Evolutionary conservation across 495 filamentous ascomycete genomes (phyloP).

Genomic region (Penicillium fimorum): DNA sequence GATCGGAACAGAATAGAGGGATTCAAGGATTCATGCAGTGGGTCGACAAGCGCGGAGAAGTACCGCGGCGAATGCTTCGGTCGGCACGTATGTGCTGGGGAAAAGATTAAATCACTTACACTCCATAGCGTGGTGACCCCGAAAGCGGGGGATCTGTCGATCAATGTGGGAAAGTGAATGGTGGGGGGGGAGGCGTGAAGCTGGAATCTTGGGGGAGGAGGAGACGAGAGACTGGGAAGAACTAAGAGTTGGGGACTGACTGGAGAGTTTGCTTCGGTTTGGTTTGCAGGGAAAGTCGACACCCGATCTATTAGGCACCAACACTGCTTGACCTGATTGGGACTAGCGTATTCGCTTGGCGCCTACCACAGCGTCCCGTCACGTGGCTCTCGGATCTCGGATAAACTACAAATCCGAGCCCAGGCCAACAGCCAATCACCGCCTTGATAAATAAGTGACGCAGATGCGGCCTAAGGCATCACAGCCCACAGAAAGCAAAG

Average conservation of each 20-base stretch:
- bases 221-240: slow-evolving; percentile 24
- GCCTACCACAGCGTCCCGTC: slow-evolving; percentile 13
- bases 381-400: slow-evolving; percentile 15
- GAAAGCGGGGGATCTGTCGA: slow-evolving; percentile 30
- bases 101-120: slow-evolving; percentile 44
- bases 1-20: slow-evolving; percentile 14
- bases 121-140: slow-evolving; percentile 55
- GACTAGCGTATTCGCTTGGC: slow-evolving; percentile 32
- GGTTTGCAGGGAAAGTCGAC: slow-evolving; percentile 30
- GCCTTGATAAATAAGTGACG: slow-evolving; percentile 35
- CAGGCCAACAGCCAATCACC: slow-evolving; percentile 18
- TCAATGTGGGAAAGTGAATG: slow-evolving; percentile 34
- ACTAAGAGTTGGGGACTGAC: slow-evolving; percentile 28
- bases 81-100: slow-evolving; percentile 29
- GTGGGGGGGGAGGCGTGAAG: slow-evolving; percentile 25
- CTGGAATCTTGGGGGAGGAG: slow-evolving; percentile 14
- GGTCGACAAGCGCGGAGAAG: slow-evolving; percentile 49
- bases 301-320: slow-evolving; percentile 35
- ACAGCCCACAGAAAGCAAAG: slow-evolving; percentile 30
- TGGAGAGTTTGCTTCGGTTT: slow-evolving; percentile 26
- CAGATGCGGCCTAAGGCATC: slow-evolving; percentile 28
- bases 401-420: slow-evolving; percentile 2
- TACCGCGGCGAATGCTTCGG: slow-evolving; percentile 40
- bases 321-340: slow-evolving; percentile 10
- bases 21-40: slow-evolving; percentile 37